phyloP scores from a whole-genome alignment of 2,329 filamentous ascomycete species.

The Trichophyton equinum region DNA sequence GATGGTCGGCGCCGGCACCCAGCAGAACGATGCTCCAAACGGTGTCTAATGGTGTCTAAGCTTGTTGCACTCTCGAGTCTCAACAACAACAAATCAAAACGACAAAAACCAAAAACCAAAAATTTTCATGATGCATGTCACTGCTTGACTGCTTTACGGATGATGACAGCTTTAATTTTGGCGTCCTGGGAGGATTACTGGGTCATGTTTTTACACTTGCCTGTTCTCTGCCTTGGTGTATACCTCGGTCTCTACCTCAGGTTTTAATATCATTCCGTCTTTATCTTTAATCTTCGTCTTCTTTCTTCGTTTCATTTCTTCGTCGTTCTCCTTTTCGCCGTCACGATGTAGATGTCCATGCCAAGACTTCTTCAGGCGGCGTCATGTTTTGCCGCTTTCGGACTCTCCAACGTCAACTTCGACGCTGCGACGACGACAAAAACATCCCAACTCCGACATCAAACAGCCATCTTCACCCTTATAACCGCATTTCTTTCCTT shows the following conservation, averaged over 20 bases:
- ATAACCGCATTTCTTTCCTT: background rate
- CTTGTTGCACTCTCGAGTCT: background rate
- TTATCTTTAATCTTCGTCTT: background rate
- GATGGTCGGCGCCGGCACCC: slow-evolving; percentile 55
- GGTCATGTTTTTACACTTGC: background rate
- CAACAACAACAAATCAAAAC: background rate
- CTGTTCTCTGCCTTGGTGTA: background rate
- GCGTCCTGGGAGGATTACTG: background rate
- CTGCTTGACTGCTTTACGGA: background rate
- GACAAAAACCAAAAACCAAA: too few species aligned
- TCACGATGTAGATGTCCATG: background rate
- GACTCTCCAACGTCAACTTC: background rate
- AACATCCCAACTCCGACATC: too few species aligned
- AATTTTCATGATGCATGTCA: background rate
- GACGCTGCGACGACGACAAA: background rate
- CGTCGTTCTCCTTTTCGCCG: background rate
- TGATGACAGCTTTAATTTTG: background rate
- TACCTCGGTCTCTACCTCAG: background rate
- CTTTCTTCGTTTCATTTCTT: background rate
- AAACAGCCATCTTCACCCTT: too few species aligned
- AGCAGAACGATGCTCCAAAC: slow-evolving; percentile 29
- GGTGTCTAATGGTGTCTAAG: slow-evolving; percentile 7
- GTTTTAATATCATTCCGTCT: background rate
- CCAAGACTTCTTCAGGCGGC: background rate
- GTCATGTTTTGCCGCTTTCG: background rate